Conservation (phyloP, 352 stramenopile genomes). For the Peronospora destructor region DNA sequence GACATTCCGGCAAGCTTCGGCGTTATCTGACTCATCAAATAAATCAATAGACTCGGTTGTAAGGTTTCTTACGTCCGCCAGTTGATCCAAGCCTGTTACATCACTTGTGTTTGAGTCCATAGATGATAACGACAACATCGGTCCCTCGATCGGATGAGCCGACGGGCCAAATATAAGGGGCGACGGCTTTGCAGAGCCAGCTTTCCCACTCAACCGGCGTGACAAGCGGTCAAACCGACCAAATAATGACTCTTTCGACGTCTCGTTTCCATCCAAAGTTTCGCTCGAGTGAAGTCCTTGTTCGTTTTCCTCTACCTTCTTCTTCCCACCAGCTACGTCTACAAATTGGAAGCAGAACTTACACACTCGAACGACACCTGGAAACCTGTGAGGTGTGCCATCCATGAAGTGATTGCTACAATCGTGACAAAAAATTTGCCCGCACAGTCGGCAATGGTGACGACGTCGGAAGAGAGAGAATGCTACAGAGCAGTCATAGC, state of each 20-base stretch:
- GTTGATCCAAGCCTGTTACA: conserved; percentile 8
- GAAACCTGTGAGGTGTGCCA: conserved; percentile 47
- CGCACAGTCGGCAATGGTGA: conserved; percentile 84
- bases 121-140: conserved; percentile 20
- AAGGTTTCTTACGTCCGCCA: conserved; percentile 5
- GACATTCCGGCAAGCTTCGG: conserved; percentile 18
- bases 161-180: conserved; percentile 34
- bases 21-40: conserved; percentile 24
- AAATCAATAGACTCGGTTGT: conserved; percentile 20
- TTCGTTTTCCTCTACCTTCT: conserved; percentile 16
- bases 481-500: conserved; percentile 67
- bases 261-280: conserved; percentile 22
- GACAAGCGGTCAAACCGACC: conserved; percentile 24
- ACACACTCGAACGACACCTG: conserved; percentile 59
- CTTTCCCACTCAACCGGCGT: conserved; percentile 14
- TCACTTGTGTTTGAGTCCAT: conserved; percentile 32
- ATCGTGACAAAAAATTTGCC: conserved; percentile 81
- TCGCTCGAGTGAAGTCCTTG: conserved; percentile 11
- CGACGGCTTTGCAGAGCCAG: conserved; percentile 21
- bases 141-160: conserved; percentile 17
- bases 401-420: conserved; percentile 78
- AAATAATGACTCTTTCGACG: conserved; percentile 9
- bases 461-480: conserved; percentile 80
- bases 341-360: conserved; percentile 64
- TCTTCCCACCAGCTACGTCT: conserved; percentile 34